Evolutionary conservation across 371 early-diverging fungal species (phyloP).

Genomic region (Mortierella sp.): DNA sequence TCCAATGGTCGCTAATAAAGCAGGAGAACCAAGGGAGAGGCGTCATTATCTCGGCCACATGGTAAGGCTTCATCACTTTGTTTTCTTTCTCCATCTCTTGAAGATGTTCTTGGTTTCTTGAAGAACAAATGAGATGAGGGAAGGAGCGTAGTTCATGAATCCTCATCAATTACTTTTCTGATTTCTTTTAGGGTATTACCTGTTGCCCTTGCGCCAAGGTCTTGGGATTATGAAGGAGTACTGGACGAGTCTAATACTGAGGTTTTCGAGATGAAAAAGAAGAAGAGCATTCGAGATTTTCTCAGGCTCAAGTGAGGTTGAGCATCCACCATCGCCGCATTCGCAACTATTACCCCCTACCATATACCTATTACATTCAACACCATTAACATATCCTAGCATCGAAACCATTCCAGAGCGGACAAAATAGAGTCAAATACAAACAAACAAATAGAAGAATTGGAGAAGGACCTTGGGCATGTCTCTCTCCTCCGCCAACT

Average conservation of each 20-base stretch:
- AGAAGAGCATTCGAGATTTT: constrained; percentile 11
- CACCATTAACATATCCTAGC: too few species aligned
- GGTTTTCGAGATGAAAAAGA: constrained; percentile 1
- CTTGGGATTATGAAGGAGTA: constrained; percentile 49
- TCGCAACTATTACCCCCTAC: too few species aligned
- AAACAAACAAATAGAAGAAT: too few species aligned
- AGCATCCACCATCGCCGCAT: too few species aligned
- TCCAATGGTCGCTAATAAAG: constrained; percentile 54
- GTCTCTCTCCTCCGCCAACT: too few species aligned
- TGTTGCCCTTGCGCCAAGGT: constrained; percentile 51
- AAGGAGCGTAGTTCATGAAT: too few species aligned
- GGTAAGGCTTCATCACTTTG: constrained; percentile 31
- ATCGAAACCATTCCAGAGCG: too few species aligned
- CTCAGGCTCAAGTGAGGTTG: not conserved
- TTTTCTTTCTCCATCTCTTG: not conserved
- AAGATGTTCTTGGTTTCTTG: too few species aligned
- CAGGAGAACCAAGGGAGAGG: constrained; percentile 49
- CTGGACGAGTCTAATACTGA: constrained; percentile 8
- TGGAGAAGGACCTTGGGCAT: too few species aligned
- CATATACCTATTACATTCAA: too few species aligned
- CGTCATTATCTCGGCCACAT: constrained; percentile 54
- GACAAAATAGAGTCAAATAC: too few species aligned
- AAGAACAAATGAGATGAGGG: too few species aligned
- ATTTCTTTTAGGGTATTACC: constrained; percentile 52
- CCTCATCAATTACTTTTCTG: not conserved